Base-by-base conservation (phyloP, 2,329 filamentous ascomycete genomes). In the Colletotrichum tabaci region DNA sequence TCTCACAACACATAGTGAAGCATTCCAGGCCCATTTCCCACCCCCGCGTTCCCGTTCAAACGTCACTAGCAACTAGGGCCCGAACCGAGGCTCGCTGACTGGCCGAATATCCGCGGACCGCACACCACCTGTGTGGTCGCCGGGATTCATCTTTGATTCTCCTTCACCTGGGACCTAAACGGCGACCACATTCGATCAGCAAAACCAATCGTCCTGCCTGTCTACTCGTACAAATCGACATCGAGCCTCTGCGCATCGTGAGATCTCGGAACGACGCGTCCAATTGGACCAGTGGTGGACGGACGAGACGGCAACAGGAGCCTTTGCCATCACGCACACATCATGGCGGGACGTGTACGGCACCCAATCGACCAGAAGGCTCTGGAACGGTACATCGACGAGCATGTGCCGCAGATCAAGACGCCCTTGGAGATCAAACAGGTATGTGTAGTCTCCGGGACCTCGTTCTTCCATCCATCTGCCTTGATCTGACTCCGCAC, bases 341-440 rank as follows among this genome's bases (percentile, higher is more conserved):
- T 67, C 64, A 92, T 98, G 96, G 96, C 96, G 64, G 96, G 96
- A 77, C 87, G 88, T 74, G 91, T 99, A 70, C 91, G 96, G 80
- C 96, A 99, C 81, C 94, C 94, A 53, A 97, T 99, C 79, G 94
- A 98, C 80, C 84, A 96, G 77, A 84, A 88, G 78, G 90, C 93
- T 18, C 87, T 99, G 66, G 93, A 96, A 85, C 88, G 86, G 74
- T 99, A 95, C 82, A 88, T 99, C 75, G 84, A 88, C 66, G 82
- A 89, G 73, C 88, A 95, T 83, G 94, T 97, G n/a, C 94, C 94
- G 2, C 88, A 92, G 78, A 95, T 99, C 80, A 90, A 93, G 83
- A 88, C 90, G 16, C 96, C 96, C 1, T 85, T 98, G 75, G 92
- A 95, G 56, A 86, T 98, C 75, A 97, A 98, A 85, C 96, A 98